phyloP scores from a whole-genome alignment of 495 filamentous ascomycete species.

The Neurospora discreta region DNA sequence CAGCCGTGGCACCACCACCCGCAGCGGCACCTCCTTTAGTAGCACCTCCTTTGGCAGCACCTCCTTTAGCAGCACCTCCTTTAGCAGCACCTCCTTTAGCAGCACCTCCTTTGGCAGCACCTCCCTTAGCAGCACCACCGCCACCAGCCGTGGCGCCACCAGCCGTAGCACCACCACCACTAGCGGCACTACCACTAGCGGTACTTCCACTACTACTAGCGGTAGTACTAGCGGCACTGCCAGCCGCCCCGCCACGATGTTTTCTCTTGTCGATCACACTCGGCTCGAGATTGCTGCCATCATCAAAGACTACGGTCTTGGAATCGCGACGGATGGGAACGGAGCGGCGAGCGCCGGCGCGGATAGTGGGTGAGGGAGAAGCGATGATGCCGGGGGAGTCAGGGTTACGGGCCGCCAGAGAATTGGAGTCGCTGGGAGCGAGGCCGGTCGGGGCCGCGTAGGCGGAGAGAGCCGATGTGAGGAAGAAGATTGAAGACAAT shows the following conservation, averaged over 20 bases:
- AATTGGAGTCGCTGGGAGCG: background rate
- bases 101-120: background rate
- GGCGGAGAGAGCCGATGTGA: background rate
- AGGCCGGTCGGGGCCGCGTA: background rate
- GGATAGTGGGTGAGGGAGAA: background rate
- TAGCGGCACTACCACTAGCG: background rate
- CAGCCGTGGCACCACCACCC: too few relatives aligned
- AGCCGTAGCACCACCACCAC: too few relatives aligned
- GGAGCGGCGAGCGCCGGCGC: background rate
- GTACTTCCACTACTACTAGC: background rate
- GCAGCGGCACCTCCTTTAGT: background rate
- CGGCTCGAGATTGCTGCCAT: background rate
- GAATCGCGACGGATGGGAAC: background rate
- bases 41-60: background rate
- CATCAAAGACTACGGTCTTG: background rate
- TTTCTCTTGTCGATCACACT: background rate
- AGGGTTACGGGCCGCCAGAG: background rate
- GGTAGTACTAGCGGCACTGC: too few relatives aligned
- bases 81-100: background rate
- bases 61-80: background rate
- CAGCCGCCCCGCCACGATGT: background rate
- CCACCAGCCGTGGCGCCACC: too few relatives aligned
- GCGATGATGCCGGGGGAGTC: background rate
- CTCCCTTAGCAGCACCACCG: background rate
- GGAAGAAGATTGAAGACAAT: background rate